Evolutionary conservation across 768 basidiomycete genomes (phyloP).

Genomic region (Dendrothele bispora): DNA sequence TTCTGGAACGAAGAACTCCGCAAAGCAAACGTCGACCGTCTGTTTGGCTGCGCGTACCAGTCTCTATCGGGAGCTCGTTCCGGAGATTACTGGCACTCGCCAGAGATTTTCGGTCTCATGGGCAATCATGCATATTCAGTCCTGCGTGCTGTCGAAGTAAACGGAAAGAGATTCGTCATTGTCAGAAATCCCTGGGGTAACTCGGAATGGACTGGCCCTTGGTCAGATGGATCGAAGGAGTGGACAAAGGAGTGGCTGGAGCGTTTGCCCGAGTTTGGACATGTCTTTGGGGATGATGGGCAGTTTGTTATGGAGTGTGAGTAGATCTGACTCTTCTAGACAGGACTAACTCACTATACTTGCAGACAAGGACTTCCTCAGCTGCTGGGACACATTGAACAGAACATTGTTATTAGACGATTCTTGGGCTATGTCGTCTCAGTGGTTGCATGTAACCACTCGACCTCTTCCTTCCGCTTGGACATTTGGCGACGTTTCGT

Average conservation of each 20-base stretch:
- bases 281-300: slow-evolving; percentile 52
- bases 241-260: slow-evolving; percentile 55
- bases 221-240: slow-evolving; percentile 54
- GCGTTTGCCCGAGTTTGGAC: slow-evolving; percentile 38
- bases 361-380: slow-evolving; percentile 46
- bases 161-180: slow-evolving; percentile 49
- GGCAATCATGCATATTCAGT: slow-evolving; percentile 50
- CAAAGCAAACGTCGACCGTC: slow-evolving; percentile 48
- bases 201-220: slow-evolving; percentile 12
- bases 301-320: slow-evolving; percentile 58
- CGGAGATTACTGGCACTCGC: too few relatives aligned
- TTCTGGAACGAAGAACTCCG: slow-evolving; percentile 58
- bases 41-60: slow-evolving; percentile 54
- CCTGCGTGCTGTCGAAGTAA: slow-evolving; percentile 41
- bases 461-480: slow-evolving; percentile 48
- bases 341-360: neutral
- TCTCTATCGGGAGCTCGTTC: slow-evolving; percentile 31
- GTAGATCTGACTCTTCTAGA: slow-evolving; percentile 10
- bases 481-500: slow-evolving; percentile 53
- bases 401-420: slow-evolving; percentile 47
- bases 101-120: slow-evolving; percentile 38
- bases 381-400: slow-evolving; percentile 44
- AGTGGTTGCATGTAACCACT: slow-evolving; percentile 46
- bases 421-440: slow-evolving; percentile 46
- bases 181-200: slow-evolving; percentile 38